Evolutionary conservation across 345 rosid species (phyloP).

Genomic region (Acer negundo): DNA sequence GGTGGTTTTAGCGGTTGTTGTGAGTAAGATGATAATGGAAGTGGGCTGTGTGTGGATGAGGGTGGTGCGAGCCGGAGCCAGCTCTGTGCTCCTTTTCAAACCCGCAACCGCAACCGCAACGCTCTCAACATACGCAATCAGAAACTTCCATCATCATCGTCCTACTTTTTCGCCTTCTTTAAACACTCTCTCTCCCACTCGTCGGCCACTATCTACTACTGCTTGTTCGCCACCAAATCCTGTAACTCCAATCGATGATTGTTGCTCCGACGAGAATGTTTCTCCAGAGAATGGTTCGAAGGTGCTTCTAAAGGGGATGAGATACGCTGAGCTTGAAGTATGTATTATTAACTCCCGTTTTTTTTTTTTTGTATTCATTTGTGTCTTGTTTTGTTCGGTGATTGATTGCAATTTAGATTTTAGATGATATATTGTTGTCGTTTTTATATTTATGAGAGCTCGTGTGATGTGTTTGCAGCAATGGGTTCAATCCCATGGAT

Average conservation of each 20-base stretch:
- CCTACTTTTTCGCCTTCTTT: constrained; percentile 16
- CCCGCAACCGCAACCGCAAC: constrained; percentile 20
- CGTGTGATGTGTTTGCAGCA: constrained; percentile 39
- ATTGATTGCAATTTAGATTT: background rate
- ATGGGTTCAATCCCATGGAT: constrained; percentile 89
- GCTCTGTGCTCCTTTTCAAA: constrained; percentile 15
- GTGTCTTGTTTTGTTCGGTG: background rate
- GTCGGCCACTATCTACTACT: constrained; percentile 28
- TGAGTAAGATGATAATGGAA: constrained; percentile 32
- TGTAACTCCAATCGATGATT: constrained; percentile 9
- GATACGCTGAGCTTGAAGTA: constrained; percentile 65
- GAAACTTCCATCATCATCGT: constrained; percentile 1
- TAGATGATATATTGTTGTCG: background rate
- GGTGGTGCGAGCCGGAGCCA: constrained; percentile 29
- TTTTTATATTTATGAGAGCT: constrained; percentile 4
- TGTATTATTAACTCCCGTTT: constrained; percentile 8
- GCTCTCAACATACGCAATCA: constrained; percentile 6
- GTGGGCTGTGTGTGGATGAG: constrained; percentile 48
- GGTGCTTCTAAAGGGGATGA: constrained; percentile 76
- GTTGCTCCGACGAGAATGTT: constrained; percentile 14
- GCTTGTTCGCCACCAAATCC: constrained; percentile 27
- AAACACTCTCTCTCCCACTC: constrained; percentile 21
- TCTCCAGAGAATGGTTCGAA: constrained; percentile 34
- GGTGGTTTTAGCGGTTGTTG: background rate
- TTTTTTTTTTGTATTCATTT: background rate